Evolutionary conservation across 2,329 filamentous ascomycete genomes (phyloP).

Genomic region (Ascomycota sp.): DNA sequence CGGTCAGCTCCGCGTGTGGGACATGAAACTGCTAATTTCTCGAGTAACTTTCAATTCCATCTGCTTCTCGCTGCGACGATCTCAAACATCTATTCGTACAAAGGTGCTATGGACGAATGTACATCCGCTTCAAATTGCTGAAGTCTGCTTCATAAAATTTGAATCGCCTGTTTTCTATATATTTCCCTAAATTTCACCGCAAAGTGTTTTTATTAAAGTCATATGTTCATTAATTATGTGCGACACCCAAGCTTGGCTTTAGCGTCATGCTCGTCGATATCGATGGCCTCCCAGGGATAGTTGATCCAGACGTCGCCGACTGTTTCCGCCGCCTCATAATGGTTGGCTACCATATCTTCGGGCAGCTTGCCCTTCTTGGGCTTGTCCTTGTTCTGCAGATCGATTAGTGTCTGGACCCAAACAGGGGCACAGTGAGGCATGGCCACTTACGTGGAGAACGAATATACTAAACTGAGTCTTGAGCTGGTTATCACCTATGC

Average conservation of each 20-base stretch:
- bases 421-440: background rate
- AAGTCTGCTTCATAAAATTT: too few relatives aligned
- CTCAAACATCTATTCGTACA: too few relatives aligned
- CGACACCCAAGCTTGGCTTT: conserved; percentile 30
- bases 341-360: conserved; percentile 50
- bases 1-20: too few relatives aligned
- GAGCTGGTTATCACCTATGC: conserved; percentile 40
- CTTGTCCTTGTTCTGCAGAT: conserved; percentile 79
- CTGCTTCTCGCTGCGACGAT: too few relatives aligned
- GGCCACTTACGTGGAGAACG: conserved; percentile 57
- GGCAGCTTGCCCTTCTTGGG: conserved; percentile 77
- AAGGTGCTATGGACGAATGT: too few relatives aligned
- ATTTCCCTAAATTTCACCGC: background rate
- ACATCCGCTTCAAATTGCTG: too few relatives aligned
- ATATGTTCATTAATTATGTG: background rate
- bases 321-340: conserved; percentile 73
- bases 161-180: too few relatives aligned
- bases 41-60: too few relatives aligned
- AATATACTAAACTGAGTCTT: conserved; percentile 87
- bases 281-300: conserved; percentile 92
- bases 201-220: background rate
- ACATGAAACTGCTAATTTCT: too few relatives aligned
- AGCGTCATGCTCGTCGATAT: conserved; percentile 82
- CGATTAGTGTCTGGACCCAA: background rate
- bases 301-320: conserved; percentile 95